Evolutionary conservation across 2,329 filamentous ascomycete species (phyloP).

Genomic region (Cryphonectria carpinicola): DNA sequence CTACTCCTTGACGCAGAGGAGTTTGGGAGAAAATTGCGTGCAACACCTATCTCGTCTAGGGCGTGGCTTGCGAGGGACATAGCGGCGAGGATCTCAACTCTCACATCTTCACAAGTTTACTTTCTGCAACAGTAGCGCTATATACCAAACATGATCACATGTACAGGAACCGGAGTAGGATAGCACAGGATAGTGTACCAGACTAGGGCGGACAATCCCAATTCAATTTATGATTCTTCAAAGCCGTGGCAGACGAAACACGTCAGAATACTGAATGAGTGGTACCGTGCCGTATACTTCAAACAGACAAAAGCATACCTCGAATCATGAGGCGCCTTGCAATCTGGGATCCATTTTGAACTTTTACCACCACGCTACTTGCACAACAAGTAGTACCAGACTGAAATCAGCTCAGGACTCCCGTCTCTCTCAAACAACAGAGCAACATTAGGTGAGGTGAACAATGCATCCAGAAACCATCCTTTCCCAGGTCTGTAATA

Average conservation of each 20-base stretch:
- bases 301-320: neutral
- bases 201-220: conserved; percentile 19
- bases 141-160: conserved; percentile 7
- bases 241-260: neutral
- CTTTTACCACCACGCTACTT: neutral
- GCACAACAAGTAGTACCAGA: neutral
- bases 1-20: conserved; percentile 1
- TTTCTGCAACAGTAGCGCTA: neutral
- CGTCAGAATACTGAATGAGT: neutral
- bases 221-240: conserved; percentile 16
- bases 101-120: too few species aligned
- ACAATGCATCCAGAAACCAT: neutral
- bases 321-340: conserved; percentile 6
- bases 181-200: neutral
- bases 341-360: neutral
- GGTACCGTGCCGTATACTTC: neutral
- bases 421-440: neutral
- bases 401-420: neutral
- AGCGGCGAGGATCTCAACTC: neutral
- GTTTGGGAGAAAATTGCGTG: neutral
- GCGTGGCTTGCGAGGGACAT: neutral
- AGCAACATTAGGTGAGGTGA: neutral
- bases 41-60: neutral
- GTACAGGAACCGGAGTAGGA: neutral
- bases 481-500: neutral